Percentiles rank a stretch among this genome's conserved stretches.
These are phyloP conservation scores for Ogataea nakhonphanomensis DNA, from an alignment of 805 yeast species.

Conservation along the genomic window DNA sequence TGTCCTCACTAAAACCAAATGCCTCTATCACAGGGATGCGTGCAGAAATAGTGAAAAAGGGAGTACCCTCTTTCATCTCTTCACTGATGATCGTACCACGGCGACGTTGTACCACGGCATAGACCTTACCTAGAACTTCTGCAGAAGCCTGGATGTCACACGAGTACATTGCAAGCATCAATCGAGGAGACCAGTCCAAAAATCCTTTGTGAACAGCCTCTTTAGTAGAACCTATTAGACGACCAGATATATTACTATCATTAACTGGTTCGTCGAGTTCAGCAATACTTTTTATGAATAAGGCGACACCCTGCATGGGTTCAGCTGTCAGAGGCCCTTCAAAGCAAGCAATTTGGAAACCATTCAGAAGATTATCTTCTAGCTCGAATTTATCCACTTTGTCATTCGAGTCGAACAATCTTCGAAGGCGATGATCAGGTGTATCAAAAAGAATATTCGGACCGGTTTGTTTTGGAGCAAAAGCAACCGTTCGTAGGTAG, in stretches of 20 bases:
- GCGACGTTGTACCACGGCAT: slow-evolving; percentile 86
- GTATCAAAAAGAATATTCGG: slow-evolving; percentile 70
- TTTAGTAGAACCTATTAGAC: slow-evolving; percentile 68
- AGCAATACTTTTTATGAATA: slow-evolving; percentile 42
- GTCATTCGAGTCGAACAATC: slow-evolving; percentile 27
- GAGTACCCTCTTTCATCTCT: slow-evolving; percentile 98
- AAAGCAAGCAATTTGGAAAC: slow-evolving; percentile 75
- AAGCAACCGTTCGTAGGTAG: slow-evolving; percentile 48
- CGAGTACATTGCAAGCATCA: slow-evolving; percentile 87
- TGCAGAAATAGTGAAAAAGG: slow-evolving; percentile 85
- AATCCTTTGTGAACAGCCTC: slow-evolving; percentile 70
- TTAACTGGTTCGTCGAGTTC: slow-evolving; percentile 29
- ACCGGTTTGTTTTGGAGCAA: slow-evolving; percentile 77
- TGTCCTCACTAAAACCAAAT: slow-evolving; percentile 94
- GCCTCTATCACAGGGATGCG: slow-evolving; percentile 91
- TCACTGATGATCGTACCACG: slow-evolving; percentile 84
- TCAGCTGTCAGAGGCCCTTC: slow-evolving; percentile 91
- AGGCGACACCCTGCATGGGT: slow-evolving; percentile 77
- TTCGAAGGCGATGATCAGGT: slow-evolving; percentile 32
- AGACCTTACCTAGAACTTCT: slow-evolving; percentile 92
- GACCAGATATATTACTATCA: slow-evolving; percentile 57
- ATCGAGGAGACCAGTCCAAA: slow-evolving; percentile 80
- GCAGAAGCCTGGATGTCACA: slow-evolving; percentile 95
- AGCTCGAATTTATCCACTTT: slow-evolving; percentile 32
- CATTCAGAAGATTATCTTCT: slow-evolving; percentile 69